Base-by-base conservation (phyloP, 768 basidiomycete species). In the Candolleomyces aberdarensis region DNA sequence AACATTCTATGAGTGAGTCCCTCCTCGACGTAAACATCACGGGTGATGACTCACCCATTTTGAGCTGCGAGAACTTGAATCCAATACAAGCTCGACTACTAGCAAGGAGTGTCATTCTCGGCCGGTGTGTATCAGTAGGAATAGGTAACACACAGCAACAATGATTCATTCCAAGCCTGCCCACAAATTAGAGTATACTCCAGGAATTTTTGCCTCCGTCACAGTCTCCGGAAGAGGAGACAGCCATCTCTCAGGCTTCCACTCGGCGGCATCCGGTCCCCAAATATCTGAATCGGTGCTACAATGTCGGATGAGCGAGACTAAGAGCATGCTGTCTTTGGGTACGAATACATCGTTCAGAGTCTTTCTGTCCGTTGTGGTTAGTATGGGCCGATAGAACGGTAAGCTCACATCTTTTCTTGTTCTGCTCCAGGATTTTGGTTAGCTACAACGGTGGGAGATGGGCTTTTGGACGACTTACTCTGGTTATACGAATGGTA, bases 211-310 rank as follows among this genome's bases (percentile, higher is more conserved):
- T 2, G 75, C 75, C n/a, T 72, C 67, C 1, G 62, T 61, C 10
- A 78, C 65, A 26, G 65, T 62, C 5, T 69, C 64, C 1, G 67
- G 69, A 20, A 70, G 62, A 39, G 60, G 67, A 1, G 67, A 67
- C 3, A 82, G 66, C 82, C 83, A 84, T 19, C 82, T 67, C 60
- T 82, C 80, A 0, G 81, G 82, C 52, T 78, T 82, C 74, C 79
- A 82, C 60, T 81, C 77, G 14, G 70, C 43, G 1, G 78, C 77
- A 61, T 83, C 81, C 1, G 74, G 71, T 10, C 82, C 82, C 81
- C 80, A 84, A 14, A 82, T 64, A 13, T 72, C 71, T 15, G 70
- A 70, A 48, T 74, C 74, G 0, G 72, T 67, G 60, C 82, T 83
- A 3, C 73, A 75, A 44, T 43, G n/a, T n/a, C n/a, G 77, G 70